Base-by-base conservation (phyloP, 345 rosid species). In the Salix caprea region DNA sequence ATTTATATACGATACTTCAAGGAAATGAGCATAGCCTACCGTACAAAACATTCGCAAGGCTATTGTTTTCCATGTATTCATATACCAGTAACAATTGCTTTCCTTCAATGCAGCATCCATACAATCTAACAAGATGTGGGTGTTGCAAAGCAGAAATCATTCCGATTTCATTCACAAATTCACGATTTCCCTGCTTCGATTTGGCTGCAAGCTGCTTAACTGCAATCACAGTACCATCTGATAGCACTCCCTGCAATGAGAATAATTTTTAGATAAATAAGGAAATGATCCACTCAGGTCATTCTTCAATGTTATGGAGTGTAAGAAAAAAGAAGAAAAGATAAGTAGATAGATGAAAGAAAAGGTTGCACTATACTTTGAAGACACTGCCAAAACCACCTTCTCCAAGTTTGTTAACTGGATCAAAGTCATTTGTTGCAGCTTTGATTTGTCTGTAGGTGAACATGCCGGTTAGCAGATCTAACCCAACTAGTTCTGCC, bases 371-470 rank as follows among this genome's bases (percentile, higher is more conserved):
- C 26, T 56, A 56, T 56, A 90, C 91, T 91, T 87, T 90, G 78
- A 83, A 86, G 15, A 88, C 94, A 52, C 89, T 85, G 67, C 94
- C 94, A 6, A 90, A 90, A n/a, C 94, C 90, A 54, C 94, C 94
- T 82, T 90, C 90, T 48, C 91, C 91, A 6, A 90, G 82, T 80
- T 90, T 90, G 79, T 90, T 88, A 14, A 48, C 71, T 9, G 69
- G 39, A 77, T 87, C 84, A 77, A 90, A 90, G 83, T 88, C 83
- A 72, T 87, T 77, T 0, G 94, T 83, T 52, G 90, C 88, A 66
- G 79, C 80, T 82, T 78, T 84, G 12, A 88, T 88, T 83, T 88
- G 86, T 76, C 76, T 83, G 52, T 84, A 83, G 12, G 89, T 77
- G 82, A 86, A 90, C 6, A 85, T 70, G 16, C 86, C 88, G 9